Conservation (phyloP, 2,329 filamentous ascomycete genomes). For the Claviceps digitariae region DNA sequence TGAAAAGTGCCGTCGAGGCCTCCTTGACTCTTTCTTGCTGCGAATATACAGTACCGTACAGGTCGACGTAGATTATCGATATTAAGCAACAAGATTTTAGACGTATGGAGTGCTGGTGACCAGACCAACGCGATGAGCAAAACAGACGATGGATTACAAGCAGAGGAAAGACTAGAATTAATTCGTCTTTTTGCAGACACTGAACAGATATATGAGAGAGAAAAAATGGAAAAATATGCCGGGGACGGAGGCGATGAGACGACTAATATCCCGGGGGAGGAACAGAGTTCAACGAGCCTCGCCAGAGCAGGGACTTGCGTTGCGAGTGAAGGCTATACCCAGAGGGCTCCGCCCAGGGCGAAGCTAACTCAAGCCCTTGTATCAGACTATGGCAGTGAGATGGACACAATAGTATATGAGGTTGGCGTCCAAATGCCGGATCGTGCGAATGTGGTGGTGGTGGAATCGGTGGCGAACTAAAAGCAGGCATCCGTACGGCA, state of each 20-base stretch:
- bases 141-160: conserved; percentile 15
- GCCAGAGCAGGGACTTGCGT: conserved; percentile 1
- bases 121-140: conserved; percentile 33
- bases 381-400: conserved; percentile 5
- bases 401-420: conserved; percentile 16
- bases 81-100: background rate
- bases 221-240: conserved; percentile 5
- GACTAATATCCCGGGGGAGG: background rate
- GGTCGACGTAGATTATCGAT: background rate
- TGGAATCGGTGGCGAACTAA: conserved; percentile 18
- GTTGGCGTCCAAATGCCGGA: conserved; percentile 22
- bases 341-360: conserved; percentile 7
- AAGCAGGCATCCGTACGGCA: conserved; percentile 41
- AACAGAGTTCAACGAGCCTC: conserved; percentile 8
- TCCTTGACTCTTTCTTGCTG: background rate
- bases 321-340: conserved; percentile 4
- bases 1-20: background rate
- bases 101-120: conserved; percentile 29
- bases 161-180: conserved; percentile 29
- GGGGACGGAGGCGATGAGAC: conserved; percentile 10
- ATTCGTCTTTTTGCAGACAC: conserved; percentile 6
- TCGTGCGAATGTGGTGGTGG: conserved; percentile 6
- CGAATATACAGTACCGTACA: background rate
- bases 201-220: conserved; percentile 4
- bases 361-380: conserved; percentile 7